phyloP scores from a whole-genome alignment of 2,329 filamentous ascomycete genomes.

The Nectriaceae sp. region DNA sequence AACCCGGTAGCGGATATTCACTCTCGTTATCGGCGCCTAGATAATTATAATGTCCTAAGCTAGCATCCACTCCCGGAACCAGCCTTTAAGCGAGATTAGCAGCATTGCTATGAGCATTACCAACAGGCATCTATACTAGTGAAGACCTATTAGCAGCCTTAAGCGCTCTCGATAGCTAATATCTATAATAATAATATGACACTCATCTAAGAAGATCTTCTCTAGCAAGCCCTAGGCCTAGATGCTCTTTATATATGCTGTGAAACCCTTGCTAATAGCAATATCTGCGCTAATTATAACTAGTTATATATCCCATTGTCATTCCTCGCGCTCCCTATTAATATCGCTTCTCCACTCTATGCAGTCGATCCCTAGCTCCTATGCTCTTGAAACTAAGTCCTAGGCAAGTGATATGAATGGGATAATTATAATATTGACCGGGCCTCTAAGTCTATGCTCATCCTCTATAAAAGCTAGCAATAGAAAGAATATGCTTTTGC shows the following conservation, averaged over 20 bases:
- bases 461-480: slow-evolving; percentile 1
- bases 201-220: neutral
- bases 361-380: neutral
- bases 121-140: no score
- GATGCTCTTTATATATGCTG: slow-evolving; percentile 1
- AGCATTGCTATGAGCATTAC: slow-evolving; percentile 1
- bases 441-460: neutral
- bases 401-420: slow-evolving; percentile 3
- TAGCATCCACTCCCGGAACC: no score
- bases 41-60: no score
- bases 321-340: neutral
- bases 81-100: no score
- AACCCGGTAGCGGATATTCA: no score
- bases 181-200: neutral
- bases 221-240: neutral
- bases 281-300: neutral
- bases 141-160: neutral
- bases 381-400: neutral
- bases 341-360: neutral
- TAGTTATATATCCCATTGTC: slow-evolving; percentile 1
- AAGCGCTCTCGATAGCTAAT: neutral
- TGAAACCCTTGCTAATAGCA: neutral
- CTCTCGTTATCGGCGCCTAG: no score
- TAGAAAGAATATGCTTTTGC: slow-evolving; percentile 11
- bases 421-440: slow-evolving; percentile 4